A percentile compares a stretch with the other conserved stretches of the same genome.
These are phyloP conservation scores for Malus fusca DNA, from an alignment of 306 rosid genomes.

Conservation along the genomic window DNA sequence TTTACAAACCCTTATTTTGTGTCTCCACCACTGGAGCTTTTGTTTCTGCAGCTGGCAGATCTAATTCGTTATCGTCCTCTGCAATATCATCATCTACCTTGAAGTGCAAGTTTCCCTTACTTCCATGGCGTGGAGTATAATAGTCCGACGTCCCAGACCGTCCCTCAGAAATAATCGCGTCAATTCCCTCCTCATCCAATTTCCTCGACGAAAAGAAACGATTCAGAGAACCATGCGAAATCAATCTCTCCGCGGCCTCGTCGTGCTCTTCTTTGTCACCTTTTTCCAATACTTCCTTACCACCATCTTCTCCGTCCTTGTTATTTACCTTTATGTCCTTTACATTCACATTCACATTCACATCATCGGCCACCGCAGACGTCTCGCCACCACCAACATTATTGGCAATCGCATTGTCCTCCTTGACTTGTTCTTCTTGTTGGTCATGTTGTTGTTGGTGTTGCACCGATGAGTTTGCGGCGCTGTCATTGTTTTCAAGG, in stretches of 20 bases:
- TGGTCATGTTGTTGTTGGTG: not conserved
- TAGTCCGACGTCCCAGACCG: constrained; percentile 26
- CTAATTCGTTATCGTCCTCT: not conserved
- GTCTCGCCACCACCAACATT: not conserved
- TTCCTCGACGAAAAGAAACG: constrained; percentile 21
- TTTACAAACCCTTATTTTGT: not conserved
- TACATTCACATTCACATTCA: constrained; percentile 9
- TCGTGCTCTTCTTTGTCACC: constrained; percentile 4
- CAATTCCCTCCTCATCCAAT: constrained; percentile 22
- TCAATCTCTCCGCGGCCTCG: constrained; percentile 2
- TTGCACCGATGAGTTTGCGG: not conserved
- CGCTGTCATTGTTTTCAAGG: constrained; percentile 5
- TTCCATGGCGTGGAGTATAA: constrained; percentile 23
- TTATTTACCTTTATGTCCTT: constrained; percentile 10
- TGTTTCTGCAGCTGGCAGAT: not conserved
- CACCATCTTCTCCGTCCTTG: constrained; percentile 8
- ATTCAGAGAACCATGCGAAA: constrained; percentile 18
- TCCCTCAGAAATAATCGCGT: constrained; percentile 20
- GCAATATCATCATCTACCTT: not conserved
- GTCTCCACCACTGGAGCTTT: not conserved
- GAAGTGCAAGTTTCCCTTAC: constrained; percentile 3
- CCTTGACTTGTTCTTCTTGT: not conserved
- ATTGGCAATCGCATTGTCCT: not conserved
- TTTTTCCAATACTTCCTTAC: not conserved
- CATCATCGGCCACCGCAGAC: not conserved